A percentile compares a stretch with the other conserved stretches of the same genome.
These are phyloP conservation scores for Hamamelis virginiana DNA, from an alignment of 164 flowering plant species.

Conservation along the genomic window DNA sequence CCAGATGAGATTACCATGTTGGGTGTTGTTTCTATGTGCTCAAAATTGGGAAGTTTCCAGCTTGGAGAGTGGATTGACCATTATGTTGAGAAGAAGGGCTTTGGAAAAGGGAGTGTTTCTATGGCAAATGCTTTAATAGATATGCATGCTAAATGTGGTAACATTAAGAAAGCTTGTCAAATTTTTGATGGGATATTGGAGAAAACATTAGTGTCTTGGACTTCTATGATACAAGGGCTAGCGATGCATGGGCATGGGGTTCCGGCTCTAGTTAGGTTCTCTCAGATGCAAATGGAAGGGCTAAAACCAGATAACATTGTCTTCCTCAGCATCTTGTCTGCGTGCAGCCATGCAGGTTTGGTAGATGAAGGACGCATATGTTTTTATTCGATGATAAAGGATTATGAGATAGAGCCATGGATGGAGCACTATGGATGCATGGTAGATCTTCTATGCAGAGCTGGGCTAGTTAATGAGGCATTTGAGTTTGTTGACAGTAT, in stretches of 20 bases:
- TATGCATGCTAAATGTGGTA: constrained; percentile 49
- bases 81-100: constrained; percentile 18
- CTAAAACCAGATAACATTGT: constrained; percentile 30
- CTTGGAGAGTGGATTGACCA: constrained; percentile 24
- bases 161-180: constrained; percentile 33
- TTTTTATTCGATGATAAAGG: constrained; percentile 33
- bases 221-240: constrained; percentile 35
- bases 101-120: background rate
- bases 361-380: constrained; percentile 38
- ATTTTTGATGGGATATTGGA: constrained; percentile 28
- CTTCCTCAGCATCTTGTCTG: constrained; percentile 32
- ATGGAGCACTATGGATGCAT: constrained; percentile 44
- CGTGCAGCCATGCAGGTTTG: constrained; percentile 45
- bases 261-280: constrained; percentile 30
- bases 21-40: constrained; percentile 32
- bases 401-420: constrained; percentile 26
- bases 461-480: constrained; percentile 34
- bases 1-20: constrained; percentile 38
- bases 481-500: constrained; percentile 28
- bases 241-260: constrained; percentile 40
- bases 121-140: constrained; percentile 40
- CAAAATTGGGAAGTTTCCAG: constrained; percentile 34
- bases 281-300: constrained; percentile 47
- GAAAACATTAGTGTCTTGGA: constrained; percentile 41
- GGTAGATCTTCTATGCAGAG: constrained; percentile 46